These are phyloP conservation scores for Solanum etuberosum DNA, from an alignment of 257 asterid genomes.

Conservation along the genomic window DNA sequence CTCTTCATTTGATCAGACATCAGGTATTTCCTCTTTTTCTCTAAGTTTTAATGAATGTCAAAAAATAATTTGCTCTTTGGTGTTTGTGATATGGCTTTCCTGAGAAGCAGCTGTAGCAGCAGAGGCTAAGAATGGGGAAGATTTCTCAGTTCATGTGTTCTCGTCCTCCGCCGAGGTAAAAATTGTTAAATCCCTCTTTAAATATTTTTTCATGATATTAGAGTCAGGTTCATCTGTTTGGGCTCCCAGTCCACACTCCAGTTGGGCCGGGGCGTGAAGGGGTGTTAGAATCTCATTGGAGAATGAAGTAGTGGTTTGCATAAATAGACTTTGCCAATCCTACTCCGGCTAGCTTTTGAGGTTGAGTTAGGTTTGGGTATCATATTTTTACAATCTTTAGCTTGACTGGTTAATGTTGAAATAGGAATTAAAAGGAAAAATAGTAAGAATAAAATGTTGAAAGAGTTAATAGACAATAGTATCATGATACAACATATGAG, in stretches of 20 bases:
- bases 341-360: neutral
- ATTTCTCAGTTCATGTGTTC: constrained; percentile 45
- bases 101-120: constrained; percentile 12
- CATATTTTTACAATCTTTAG: neutral
- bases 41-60: too few species aligned
- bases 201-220: too few species aligned
- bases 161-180: constrained; percentile 64
- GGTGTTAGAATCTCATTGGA: too few species aligned
- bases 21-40: constrained; percentile 15
- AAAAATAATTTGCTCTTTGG: neutral
- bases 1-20: constrained; percentile 16
- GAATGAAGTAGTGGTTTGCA: neutral
- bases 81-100: neutral
- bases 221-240: neutral
- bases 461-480: neutral
- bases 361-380: rapidly evolving
- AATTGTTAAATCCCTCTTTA: neutral
- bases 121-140: constrained; percentile 29
- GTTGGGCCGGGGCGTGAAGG: neutral
- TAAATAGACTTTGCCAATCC: neutral
- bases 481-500: neutral
- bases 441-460: neutral
- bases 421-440: neutral
- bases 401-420: neutral
- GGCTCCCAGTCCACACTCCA: neutral